Percentiles rank a stretch among this genome's conserved stretches.
Conservation (phyloP, 140 eudicot species). For the Flaveria floridana region DNA sequence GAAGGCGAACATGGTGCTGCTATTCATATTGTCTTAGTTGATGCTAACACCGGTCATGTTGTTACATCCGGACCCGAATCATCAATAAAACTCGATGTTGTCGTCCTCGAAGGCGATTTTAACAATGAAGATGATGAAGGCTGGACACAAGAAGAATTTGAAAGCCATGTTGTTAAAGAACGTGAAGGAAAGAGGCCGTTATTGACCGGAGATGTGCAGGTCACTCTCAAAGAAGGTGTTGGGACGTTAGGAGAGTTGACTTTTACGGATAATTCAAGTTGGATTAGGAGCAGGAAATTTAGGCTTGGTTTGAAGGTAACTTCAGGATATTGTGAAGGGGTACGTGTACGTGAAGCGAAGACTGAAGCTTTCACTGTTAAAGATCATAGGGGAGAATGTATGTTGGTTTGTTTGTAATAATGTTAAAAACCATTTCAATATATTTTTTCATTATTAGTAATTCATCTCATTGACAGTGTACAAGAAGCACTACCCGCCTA, state of each 20-base stretch:
- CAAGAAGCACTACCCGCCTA: constrained; percentile 96
- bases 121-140: constrained; percentile 80
- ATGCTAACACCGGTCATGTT: constrained; percentile 64
- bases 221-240: constrained; percentile 85
- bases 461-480: constrained; percentile 52
- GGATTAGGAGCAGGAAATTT: constrained; percentile 93
- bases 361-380: constrained; percentile 90
- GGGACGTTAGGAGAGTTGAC: constrained; percentile 93
- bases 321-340: constrained; percentile 72
- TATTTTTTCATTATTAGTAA: background rate
- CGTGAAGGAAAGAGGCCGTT: constrained; percentile 96
- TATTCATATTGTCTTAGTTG: constrained; percentile 73
- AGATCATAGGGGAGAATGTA: constrained; percentile 99
- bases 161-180: constrained; percentile 89
- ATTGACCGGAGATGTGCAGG: constrained; percentile 72
- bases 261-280: constrained; percentile 89
- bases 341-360: constrained; percentile 88
- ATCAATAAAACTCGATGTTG: constrained; percentile 71
- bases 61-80: constrained; percentile 85
- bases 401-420: constrained; percentile 20
- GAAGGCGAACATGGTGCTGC: constrained; percentile 97
- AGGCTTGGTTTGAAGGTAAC: constrained; percentile 84
- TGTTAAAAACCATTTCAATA: background rate
- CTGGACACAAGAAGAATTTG: constrained; percentile 85
- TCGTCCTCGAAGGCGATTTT: constrained; percentile 94